Conservation (phyloP, 106 monocot genomes). For the Agapanthus africanus region DNA sequence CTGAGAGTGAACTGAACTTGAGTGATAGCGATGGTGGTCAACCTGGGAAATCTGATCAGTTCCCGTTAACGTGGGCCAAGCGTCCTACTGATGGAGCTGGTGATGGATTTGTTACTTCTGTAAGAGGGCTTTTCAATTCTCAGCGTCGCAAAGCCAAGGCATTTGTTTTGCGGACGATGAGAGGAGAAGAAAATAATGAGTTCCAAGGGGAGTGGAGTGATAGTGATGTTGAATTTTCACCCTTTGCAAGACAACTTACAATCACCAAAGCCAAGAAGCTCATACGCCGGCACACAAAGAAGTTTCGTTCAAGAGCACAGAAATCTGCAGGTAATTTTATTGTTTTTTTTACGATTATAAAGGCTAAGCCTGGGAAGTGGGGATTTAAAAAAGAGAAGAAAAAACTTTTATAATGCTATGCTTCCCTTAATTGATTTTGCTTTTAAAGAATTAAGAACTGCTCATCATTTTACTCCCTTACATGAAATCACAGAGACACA, state of each 20-base stretch:
- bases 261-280: constrained; percentile 88
- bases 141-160: constrained; percentile 83
- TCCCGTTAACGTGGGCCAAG: constrained; percentile 45
- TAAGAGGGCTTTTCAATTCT: constrained; percentile 87
- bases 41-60: constrained; percentile 62
- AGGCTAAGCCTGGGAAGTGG: background rate
- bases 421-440: too few relatives aligned
- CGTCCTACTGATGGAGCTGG: constrained; percentile 83
- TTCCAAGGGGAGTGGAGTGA: constrained; percentile 85
- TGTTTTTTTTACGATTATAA: constrained; percentile 4
- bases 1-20: constrained; percentile 53
- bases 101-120: constrained; percentile 91
- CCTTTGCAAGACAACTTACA: constrained; percentile 91
- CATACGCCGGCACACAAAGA: constrained; percentile 73
- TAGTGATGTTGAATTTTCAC: constrained; percentile 65
- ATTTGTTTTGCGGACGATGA: constrained; percentile 84
- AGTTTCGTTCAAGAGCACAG: constrained; percentile 51
- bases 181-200: constrained; percentile 67
- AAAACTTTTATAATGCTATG: constrained; percentile 16
- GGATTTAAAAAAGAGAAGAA: constrained; percentile 42
- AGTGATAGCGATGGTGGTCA: constrained; percentile 84
- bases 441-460: too few relatives aligned
- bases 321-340: constrained; percentile 46
- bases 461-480: too few relatives aligned
- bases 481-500: background rate